Evolutionary conservation across 768 basidiomycete genomes (phyloP), one percentile per base, ranked within the genome.

Genomic region (Rhodotorula graminis): DNA sequence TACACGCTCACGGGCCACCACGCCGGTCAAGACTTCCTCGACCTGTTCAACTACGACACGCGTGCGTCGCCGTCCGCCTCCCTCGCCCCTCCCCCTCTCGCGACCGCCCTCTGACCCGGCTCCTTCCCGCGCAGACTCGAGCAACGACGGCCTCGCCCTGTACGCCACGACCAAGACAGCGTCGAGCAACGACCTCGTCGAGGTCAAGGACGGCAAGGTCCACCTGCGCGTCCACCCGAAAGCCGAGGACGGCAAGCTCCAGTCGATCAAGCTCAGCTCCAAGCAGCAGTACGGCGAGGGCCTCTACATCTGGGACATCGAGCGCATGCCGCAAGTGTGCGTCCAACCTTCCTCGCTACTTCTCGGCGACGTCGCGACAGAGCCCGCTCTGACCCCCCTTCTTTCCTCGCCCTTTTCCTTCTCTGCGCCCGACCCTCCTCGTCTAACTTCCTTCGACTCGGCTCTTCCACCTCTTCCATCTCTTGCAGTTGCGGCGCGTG

Each of bases 71-170:
- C 55, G 3, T 8, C 55, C 29, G 37, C 5, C 37, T 37, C 55
- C 19, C 29, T 19, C 56, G 31, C 27, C 31, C 27, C 9, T 21
- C 31, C 33, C 23, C 53, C 12, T 10, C 31, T 18, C 33, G 16
- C 7, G 56, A n/a, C n/a, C n/a, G n/a, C n/a, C n/a, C n/a, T n/a
- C 31, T 56, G 11, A 33, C 56, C 56, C 56, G 4, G 5, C 56
- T 33, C 31, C 31, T 37, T 16, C 14, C 56, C 33, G 7, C 25
- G 29, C n/a, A 55, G 56, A 29, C 31, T 33, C 56, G 56, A n/a
- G 29, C 10, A 65, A 65, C 62, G 63, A 59, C 42, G 71, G 71
- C 21, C 25, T 68, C 53, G 71, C 71, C 56, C 64, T 64, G 52
- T 72, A 42, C 50, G 71, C 68, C 64, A 63, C 64, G 47, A 15